Base-by-base conservation (phyloP, 768 basidiomycete genomes). In the Auricularia auricula-judae region DNA sequence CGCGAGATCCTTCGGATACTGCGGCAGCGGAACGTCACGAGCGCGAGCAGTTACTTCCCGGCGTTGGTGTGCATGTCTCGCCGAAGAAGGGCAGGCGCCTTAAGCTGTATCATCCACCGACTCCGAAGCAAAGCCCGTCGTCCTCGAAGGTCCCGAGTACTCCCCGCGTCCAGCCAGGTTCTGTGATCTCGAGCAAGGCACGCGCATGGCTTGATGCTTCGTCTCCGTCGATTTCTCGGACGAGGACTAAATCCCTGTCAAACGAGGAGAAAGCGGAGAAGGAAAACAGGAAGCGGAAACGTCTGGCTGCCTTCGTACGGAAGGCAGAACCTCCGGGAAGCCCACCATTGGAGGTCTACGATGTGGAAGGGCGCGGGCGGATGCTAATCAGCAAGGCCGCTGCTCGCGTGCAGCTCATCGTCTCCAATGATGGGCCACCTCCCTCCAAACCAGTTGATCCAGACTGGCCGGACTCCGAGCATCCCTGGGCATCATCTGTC, bases 401-500 rank as follows among this genome's bases (percentile, higher is more conserved):
- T 42, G 67, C 67, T 76, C 76, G 62, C 73, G 72, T 39, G 69
- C 70, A 42, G 65, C 66, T 44, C 68, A 70, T 5, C 62, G 65
- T 65, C 34, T 16, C 51, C 16, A 36, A 35, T 16, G 39, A 60
- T 14, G 39, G 7, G 7, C 39, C 39, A 35, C 14, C 23, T n/a
- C 43, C 36, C 3, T 35, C 23, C 29, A 42, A 56, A 36, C 44
- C 29, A 59, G 54, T 71, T 1, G 80, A 82, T 63, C 87, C 89
- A 10, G 86, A 89, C 70, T 92, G 91, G 90, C 86, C 86, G 5
- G 91, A 93, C 69, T 68, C 78, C 7, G 84, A 85, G 73, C 91
- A 91, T 70, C 90, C 91, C 23, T 93, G 90, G 91, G 78, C 76
- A n/a, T 79, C 83, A 66, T 81, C 86, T 8, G 12, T 14, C 39